These are phyloP conservation scores for Pilobolus umbonatus DNA, from an alignment of 192 early-diverging fungal species.

Conservation along the genomic window DNA sequence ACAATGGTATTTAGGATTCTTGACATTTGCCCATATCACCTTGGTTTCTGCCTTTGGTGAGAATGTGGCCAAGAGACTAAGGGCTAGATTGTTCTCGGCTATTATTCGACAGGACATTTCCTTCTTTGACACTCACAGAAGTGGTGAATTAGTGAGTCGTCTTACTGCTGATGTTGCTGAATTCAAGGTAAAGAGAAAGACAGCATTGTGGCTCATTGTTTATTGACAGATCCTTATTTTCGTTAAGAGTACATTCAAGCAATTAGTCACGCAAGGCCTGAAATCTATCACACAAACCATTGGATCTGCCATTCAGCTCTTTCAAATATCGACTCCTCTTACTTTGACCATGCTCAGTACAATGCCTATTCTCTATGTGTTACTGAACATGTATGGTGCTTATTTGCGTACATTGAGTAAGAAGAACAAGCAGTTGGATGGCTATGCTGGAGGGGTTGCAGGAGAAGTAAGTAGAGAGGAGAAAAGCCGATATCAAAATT, in stretches of 20 bases:
- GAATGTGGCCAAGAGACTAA: constrained; percentile 50
- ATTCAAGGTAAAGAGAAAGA: constrained; percentile 40
- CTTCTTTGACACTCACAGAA: constrained; percentile 54
- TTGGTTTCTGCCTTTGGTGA: constrained; percentile 58
- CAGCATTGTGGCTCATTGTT: not conserved
- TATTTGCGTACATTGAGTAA: constrained; percentile 47
- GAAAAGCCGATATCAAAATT: not conserved
- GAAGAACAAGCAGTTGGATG: constrained; percentile 40
- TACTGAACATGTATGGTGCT: constrained; percentile 49
- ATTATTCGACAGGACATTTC: constrained; percentile 57
- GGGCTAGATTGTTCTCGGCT: constrained; percentile 39
- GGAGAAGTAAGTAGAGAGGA: constrained; percentile 37
- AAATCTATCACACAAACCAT: constrained; percentile 47
- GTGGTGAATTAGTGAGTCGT: constrained; percentile 49
- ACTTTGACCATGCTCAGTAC: constrained; percentile 47
- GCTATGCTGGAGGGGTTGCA: constrained; percentile 46
- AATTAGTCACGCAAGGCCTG: constrained; percentile 56
- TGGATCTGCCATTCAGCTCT: constrained; percentile 50
- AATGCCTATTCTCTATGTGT: constrained; percentile 47
- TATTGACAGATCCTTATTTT: not conserved
- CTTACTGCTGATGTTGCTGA: constrained; percentile 52
- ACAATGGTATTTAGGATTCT: too few species aligned
- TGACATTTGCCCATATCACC: constrained; percentile 60
- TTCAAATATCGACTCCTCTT: constrained; percentile 48
- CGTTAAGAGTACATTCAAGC: constrained; percentile 49